phyloP scores from a whole-genome alignment of 495 filamentous ascomycete species.

The Aspergillus saccharolyticus region DNA sequence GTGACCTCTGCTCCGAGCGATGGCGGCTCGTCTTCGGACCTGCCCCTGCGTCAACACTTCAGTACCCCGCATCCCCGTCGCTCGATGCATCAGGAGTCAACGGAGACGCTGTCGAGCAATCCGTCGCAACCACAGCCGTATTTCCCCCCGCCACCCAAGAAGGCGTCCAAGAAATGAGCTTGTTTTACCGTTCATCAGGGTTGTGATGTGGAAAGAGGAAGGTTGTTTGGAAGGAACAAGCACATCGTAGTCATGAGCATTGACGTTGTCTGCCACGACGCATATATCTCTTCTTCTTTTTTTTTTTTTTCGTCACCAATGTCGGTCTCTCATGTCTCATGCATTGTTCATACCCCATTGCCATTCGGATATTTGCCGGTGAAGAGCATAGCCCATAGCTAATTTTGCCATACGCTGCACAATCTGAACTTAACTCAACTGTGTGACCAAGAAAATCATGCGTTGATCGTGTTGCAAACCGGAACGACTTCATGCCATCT shows the following conservation, averaged over 20 bases:
- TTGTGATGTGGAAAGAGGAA: too few species aligned
- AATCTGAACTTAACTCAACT: neutral
- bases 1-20: constrained; percentile 12
- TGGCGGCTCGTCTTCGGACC: constrained; percentile 30
- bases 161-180: constrained; percentile 26
- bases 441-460: neutral
- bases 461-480: neutral
- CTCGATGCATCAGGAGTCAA: constrained; percentile 21
- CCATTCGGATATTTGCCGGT: neutral
- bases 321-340: neutral
- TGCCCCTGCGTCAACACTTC: constrained; percentile 38
- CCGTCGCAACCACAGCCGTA: constrained; percentile 30
- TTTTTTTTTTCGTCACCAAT: neutral
- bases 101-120: constrained; percentile 17
- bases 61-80: constrained; percentile 19
- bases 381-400: neutral
- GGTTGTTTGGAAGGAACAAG: too few species aligned
- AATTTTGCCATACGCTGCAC: neutral
- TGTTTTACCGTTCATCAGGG: too few species aligned
- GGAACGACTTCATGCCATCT: neutral
- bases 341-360: neutral
- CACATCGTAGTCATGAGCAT: neutral
- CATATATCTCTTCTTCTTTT: neutral
- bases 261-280: neutral
- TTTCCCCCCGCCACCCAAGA: constrained; percentile 44